Conservation (phyloP, 306 rosid species). For the Coriaria nepalensis region DNA sequence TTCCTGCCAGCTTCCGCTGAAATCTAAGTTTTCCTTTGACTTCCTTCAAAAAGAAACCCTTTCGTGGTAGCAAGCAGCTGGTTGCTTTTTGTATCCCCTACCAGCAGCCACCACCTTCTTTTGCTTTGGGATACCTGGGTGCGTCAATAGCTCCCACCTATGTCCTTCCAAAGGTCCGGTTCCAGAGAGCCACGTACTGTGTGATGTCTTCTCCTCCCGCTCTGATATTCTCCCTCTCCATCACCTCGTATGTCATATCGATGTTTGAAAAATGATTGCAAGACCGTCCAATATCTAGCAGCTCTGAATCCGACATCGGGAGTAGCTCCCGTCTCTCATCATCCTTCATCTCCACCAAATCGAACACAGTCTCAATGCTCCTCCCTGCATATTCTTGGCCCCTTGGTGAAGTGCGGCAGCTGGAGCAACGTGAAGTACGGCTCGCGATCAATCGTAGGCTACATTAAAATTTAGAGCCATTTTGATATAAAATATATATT, state of each 20-base stretch:
- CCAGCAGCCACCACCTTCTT: constrained; percentile 99
- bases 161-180: constrained; percentile 58
- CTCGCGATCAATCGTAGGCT: too few relatives aligned
- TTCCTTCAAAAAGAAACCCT: constrained; percentile 58
- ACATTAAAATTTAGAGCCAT: too few relatives aligned
- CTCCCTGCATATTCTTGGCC: constrained; percentile 61
- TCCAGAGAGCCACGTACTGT: constrained; percentile 53
- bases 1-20: constrained; percentile 63
- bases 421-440: constrained; percentile 77
- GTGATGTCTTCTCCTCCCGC: constrained; percentile 66
- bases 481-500: too few relatives aligned
- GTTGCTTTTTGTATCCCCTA: constrained; percentile 64
- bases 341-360: constrained; percentile 84
- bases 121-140: constrained; percentile 65
- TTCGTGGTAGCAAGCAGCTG: constrained; percentile 66
- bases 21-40: constrained; percentile 60
- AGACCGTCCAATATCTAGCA: constrained; percentile 63
- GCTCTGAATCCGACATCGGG: constrained; percentile 61
- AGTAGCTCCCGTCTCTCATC: constrained; percentile 65
- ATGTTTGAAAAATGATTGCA: constrained; percentile 77
- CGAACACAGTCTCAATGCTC: constrained; percentile 66
- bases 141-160: constrained; percentile 65
- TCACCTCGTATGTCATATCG: constrained; percentile 57
- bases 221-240: constrained; percentile 37
- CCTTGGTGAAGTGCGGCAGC: constrained; percentile 88